Evolutionary conservation across 1,139 yeast species (phyloP), one percentile per base, ranked within the genome.

Genomic region (Zygotorulaspora mrakii): DNA sequence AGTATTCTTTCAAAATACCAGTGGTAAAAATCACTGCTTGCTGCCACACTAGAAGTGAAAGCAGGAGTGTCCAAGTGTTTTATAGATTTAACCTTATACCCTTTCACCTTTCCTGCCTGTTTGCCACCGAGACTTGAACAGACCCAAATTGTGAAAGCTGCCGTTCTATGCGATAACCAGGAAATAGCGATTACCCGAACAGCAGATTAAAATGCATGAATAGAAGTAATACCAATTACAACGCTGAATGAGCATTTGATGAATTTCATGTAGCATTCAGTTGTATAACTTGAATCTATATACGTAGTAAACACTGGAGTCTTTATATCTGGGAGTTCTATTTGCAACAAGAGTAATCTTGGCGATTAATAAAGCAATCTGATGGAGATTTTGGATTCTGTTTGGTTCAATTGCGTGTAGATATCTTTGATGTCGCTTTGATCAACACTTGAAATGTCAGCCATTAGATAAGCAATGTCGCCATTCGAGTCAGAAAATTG

Each of bases 401-500:
- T 91, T 61, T 80, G 79, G 65, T 85, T 95, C 60, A 91, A 77
- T 66, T 85, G 84, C 60, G 85, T 86, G 65, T 89, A 82, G 53
- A 91, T 75, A 18, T 78, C 72, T 68, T 86, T 87, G 68, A 94
- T 87, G 61, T 87, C 96, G 50, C 79, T 76, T 49, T 74, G 71
- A 56, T 81, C 77, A 42, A 91, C 97, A 54, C 86, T 87, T 31
- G 94, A 79, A 58, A 91, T 87, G 69, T 91, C 99, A 23, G 98
- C 96, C 95, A 91, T 89, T 65, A 91, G 77, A 70, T 94, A 91
- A 40, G 99, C 99, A 60, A 91, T 82, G 45, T 87, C 95, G 51
- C 96, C 96, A 60, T 84, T 79, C 17, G 97, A 88, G 66, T 94
- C 98, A 17, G 96, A 82, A 69, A 82, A 91, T 72, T 91, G 99